These are phyloP conservation scores for Aegilops longissima DNA, from an alignment of 176 grass and related monocot species.

Conservation along the genomic window DNA sequence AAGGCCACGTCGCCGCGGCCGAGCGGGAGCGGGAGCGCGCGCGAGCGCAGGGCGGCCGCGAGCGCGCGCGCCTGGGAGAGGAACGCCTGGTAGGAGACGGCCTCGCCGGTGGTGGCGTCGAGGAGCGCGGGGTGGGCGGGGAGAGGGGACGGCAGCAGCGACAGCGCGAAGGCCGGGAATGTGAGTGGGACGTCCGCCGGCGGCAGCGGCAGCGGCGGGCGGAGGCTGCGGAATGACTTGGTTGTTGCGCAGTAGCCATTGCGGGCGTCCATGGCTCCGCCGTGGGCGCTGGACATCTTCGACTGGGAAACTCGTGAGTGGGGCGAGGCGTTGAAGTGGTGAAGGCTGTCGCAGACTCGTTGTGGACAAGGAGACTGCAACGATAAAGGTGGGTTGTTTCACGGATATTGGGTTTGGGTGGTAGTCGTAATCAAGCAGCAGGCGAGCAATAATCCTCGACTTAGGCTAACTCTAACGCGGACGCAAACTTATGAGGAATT, in stretches of 20 bases:
- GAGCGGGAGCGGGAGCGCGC: background rate
- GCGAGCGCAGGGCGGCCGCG: slow-evolving; percentile 1
- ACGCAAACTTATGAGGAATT: too few relatives aligned
- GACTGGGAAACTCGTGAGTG: background rate
- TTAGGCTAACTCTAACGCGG: too few relatives aligned
- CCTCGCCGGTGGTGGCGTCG: slow-evolving; percentile 39
- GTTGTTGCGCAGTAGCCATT: slow-evolving; percentile 54
- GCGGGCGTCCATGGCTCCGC: slow-evolving; percentile 13
- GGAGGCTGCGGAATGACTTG: slow-evolving; percentile 60
- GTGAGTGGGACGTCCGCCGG: slow-evolving; percentile 34
- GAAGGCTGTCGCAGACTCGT: background rate
- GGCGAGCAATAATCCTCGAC: too few relatives aligned
- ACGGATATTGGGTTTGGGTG: too few relatives aligned
- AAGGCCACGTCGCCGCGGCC: slow-evolving; percentile 54
- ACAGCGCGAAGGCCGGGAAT: slow-evolving; percentile 48
- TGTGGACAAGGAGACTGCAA: too few relatives aligned
- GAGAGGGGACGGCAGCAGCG: slow-evolving; percentile 42
- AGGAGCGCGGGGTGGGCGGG: slow-evolving; percentile 48
- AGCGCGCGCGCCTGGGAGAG: slow-evolving; percentile 26
- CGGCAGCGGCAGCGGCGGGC: slow-evolving; percentile 41
- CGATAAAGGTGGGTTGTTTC: too few relatives aligned
- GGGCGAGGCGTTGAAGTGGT: background rate
- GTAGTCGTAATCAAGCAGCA: too few relatives aligned
- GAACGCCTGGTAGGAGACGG: slow-evolving; percentile 50
- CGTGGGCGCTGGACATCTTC: background rate